phyloP scores from a whole-genome alignment of 257 asterid species.

The Leptodermis oblonga region DNA sequence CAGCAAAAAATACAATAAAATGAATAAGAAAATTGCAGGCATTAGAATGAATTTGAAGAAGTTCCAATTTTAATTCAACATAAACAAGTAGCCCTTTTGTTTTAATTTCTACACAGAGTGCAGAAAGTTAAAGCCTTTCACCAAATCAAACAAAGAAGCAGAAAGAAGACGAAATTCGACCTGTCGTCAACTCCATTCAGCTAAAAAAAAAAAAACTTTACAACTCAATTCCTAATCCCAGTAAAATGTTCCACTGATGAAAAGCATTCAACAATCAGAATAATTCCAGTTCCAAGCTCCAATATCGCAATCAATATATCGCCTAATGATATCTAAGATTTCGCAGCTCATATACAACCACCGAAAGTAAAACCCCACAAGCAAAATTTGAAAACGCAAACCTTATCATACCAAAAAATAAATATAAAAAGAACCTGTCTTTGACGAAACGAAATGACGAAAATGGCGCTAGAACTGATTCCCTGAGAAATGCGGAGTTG shows the following conservation, averaged over 20 bases:
- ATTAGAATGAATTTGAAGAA: neutral
- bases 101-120: no score
- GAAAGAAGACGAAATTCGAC: neutral
- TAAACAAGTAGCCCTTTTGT: no score
- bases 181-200: neutral
- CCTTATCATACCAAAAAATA: neutral
- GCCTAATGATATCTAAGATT: neutral
- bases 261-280: neutral
- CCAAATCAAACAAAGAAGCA: neutral
- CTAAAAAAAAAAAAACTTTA: constrained; percentile 1
- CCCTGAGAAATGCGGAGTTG: no score
- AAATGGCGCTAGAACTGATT: neutral
- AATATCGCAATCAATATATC: neutral
- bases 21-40: neutral
- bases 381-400: neutral
- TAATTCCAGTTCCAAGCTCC: neutral
- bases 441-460: neutral
- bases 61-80: neutral
- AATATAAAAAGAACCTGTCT: neutral
- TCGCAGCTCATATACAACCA: neutral
- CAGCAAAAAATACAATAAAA: neutral
- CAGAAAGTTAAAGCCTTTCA: no score
- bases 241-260: neutral
- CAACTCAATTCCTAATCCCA: neutral
- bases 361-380: neutral